Base-by-base conservation (phyloP, 257 asterid species). In the Solanum clarkiae region DNA sequence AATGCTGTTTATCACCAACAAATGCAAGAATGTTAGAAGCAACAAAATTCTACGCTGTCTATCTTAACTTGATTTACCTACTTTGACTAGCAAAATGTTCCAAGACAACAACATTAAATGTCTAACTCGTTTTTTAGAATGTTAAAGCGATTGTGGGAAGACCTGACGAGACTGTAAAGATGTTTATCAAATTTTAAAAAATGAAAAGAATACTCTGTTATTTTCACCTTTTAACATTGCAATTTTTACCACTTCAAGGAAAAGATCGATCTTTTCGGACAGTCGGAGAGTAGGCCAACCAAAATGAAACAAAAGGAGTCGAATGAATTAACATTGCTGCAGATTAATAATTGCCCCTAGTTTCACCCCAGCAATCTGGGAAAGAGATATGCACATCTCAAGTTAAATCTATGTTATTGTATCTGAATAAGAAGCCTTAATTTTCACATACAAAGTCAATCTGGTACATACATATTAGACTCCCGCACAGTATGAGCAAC, bases 1-100 rank as follows among this genome's bases (percentile, higher is more conserved):
- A 93, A 92, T 81, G 97, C 99, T 97, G 96, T 86, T 90, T 85
- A 77, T 53, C 63, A 26, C 82, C 82, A 77, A 77, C 26, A 77
- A 26, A 77, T 10, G 26, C 47, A 26, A 77, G 63, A 77, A 77
- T 6, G 47, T 77, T 32, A 77, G 82, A 53, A 77, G 82, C 65
- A 77, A 77, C 42, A 3, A 77, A 77, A 51, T 16, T 77, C 45
- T 26, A 8, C 7, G 17, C 47, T 60, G 16, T 24, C 60, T 53
- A 29, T 51, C 26, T 16, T 51, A 26, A 53, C 65, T 26, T 16
- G 42, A 53, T 53, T 53, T 26, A 51, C 47, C 47, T 53, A 51
- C 47, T 77, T 77, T 77, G 82, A 77, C 47, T 15, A 17, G 82
- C 47, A 77, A 29, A 49, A 53, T 77, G 47, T 15, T 53, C 14